Evolutionary conservation across 768 basidiomycete species (phyloP).

Genomic region (Kwoniella sp.): DNA sequence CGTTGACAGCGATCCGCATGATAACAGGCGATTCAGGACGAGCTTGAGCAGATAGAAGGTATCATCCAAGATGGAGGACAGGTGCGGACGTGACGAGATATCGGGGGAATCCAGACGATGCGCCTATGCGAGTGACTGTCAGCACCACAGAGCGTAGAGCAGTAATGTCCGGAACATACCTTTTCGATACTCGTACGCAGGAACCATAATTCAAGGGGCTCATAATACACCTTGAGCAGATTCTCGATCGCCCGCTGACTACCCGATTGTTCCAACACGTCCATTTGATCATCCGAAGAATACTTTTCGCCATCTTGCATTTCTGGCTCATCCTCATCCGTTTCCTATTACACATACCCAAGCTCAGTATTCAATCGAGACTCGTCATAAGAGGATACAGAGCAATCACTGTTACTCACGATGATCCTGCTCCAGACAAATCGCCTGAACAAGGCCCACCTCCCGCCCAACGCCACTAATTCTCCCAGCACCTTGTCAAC

Average conservation of each 20-base stretch:
- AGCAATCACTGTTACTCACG: conserved; percentile 58
- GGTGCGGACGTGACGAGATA: conserved; percentile 63
- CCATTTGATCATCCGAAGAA: conserved; percentile 14
- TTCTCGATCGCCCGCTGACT: conserved; percentile 64
- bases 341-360: conserved; percentile 6
- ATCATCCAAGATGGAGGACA: conserved; percentile 68
- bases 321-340: conserved; percentile 17
- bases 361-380: not conserved
- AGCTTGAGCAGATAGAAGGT: conserved; percentile 93
- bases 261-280: conserved; percentile 50
- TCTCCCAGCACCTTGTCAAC: conserved; percentile 89
- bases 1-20: conserved; percentile 69
- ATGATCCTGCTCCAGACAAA: conserved; percentile 76
- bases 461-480: conserved; percentile 80
- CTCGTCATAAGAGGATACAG: not conserved
- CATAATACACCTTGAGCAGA: conserved; percentile 73
- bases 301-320: conserved; percentile 11
- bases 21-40: conserved; percentile 74
- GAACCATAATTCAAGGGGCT: conserved; percentile 92
- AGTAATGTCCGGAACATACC: too few relatives aligned
- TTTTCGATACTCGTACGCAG: conserved; percentile 82
- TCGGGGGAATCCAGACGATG: conserved; percentile 81
- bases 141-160: conserved; percentile 22
- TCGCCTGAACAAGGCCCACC: conserved; percentile 88
- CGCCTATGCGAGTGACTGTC: conserved; percentile 64